Percentiles rank a stretch among this genome's conserved stretches.
phyloP scores from a whole-genome alignment of 2,329 filamentous ascomycete genomes.

The Pseudogymnoascus sp. region DNA sequence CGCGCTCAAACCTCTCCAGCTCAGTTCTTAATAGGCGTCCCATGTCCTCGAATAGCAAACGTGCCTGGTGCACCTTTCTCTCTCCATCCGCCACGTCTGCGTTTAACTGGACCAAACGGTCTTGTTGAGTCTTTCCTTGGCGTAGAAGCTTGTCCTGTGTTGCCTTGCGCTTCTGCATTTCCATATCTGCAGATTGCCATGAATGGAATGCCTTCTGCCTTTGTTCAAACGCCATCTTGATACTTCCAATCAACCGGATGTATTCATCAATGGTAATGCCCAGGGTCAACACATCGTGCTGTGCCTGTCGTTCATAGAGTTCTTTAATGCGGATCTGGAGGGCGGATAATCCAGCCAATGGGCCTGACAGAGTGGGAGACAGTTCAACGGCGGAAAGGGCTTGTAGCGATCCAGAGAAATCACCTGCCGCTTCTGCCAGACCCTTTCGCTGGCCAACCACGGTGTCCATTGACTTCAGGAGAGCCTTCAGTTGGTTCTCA shows the following conservation, averaged over 20 bases:
- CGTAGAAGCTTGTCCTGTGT: conserved; percentile 91
- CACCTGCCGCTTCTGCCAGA: conserved; percentile 84
- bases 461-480: conserved; percentile 88
- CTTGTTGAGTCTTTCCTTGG: conserved; percentile 92
- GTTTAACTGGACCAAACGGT: conserved; percentile 83
- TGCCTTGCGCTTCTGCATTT: conserved; percentile 80
- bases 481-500: conserved; percentile 80
- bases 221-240: conserved; percentile 88
- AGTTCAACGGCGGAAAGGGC: conserved; percentile 88
- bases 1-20: conserved; percentile 86
- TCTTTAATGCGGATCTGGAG: conserved; percentile 90
- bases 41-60: conserved; percentile 94
- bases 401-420: conserved; percentile 90
- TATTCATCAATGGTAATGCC: conserved; percentile 98
- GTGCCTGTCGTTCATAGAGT: conserved; percentile 91
- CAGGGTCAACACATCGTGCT: conserved; percentile 92
- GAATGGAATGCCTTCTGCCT: conserved; percentile 92
- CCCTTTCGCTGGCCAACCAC: conserved; percentile 90
- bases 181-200: conserved; percentile 86
- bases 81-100: conserved; percentile 95
- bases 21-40: conserved; percentile 85
- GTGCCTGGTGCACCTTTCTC: conserved; percentile 81
- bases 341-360: conserved; percentile 85
- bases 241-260: conserved; percentile 87
- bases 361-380: conserved; percentile 78